Evolutionary conservation across 352 stramenopile species (phyloP).

Genomic region (Phytopythium sindhum): DNA sequence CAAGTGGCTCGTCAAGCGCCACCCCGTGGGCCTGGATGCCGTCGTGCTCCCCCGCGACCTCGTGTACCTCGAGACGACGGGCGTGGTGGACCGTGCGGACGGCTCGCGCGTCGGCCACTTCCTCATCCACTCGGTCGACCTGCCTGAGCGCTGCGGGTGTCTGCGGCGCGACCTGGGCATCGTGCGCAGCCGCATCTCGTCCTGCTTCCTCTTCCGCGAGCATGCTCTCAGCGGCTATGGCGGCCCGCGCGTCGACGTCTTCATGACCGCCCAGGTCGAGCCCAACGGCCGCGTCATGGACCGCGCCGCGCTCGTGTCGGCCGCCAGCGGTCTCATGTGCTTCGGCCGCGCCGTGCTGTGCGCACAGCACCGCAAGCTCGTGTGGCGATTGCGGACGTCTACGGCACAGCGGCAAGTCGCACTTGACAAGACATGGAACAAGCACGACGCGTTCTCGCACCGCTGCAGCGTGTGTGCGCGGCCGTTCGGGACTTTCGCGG

Average conservation of each 20-base stretch:
- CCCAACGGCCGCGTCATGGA: slow-evolving; percentile 40
- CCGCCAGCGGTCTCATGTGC: slow-evolving; percentile 26
- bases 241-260: slow-evolving; percentile 32
- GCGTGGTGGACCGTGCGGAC: slow-evolving; percentile 19
- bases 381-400: slow-evolving; percentile 24
- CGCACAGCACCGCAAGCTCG: slow-evolving; percentile 45
- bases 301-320: slow-evolving; percentile 30
- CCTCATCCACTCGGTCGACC: slow-evolving; percentile 40
- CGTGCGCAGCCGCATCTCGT: slow-evolving; percentile 36
- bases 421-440: background rate
- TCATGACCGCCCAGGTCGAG: slow-evolving; percentile 38
- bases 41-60: slow-evolving; percentile 31
- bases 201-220: slow-evolving; percentile 34
- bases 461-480: slow-evolving; percentile 15
- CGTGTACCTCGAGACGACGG: slow-evolving; percentile 27
- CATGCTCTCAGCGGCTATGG: background rate
- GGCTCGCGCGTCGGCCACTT: slow-evolving; percentile 34
- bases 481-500: slow-evolving; percentile 17
- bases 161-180: slow-evolving; percentile 28
- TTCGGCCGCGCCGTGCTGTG: slow-evolving; percentile 31
- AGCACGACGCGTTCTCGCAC: slow-evolving; percentile 11
- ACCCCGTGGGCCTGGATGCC: slow-evolving; percentile 15
- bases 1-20: slow-evolving; percentile 46
- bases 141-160: slow-evolving; percentile 24
- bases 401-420: slow-evolving; percentile 1